Base-by-base conservation (phyloP, 495 filamentous ascomycete species). In the Tuber borchii region DNA sequence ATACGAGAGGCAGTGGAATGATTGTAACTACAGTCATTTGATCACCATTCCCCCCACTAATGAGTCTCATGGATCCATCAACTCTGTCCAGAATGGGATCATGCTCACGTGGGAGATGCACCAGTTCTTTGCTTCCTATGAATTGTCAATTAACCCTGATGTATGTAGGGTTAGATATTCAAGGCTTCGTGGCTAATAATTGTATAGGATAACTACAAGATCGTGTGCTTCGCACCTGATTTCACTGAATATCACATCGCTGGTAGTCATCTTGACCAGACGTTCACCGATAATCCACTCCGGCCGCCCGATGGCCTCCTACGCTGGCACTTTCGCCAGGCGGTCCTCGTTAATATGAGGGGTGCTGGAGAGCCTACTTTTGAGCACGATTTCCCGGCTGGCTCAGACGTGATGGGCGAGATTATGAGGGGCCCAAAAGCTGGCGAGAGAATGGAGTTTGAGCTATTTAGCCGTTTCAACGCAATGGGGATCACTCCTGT, bases 381-480 rank as follows among this genome's bases (percentile, higher is more conserved):
- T 75, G 74, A 71, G 34, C 73, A 81, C 78, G 85, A 85, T 78
- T 85, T 86, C 72, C 84, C 84, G 48, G 79, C 81, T 46, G 82
- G 85, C 39, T 80, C 81, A 70, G 84, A 84, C 80, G 84, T 83
- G 76, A 72, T 85, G 44, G 77, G 76, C 72, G 82, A 84, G 70
- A 84, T 85, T 71, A 76, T 80, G 65, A 73, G 77, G 40, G 83
- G 79, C 69, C 79, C 83, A 69, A 83, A 80, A 75, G 77, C 80
- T 14, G 51, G 22, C 12, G 79, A 84, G 79, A 78, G 84, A 73
- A 79, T 85, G 76, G 82, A 84, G 75, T 82, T 84, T 76, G 84
- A 84, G 78, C 9, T 9, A 26, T 56, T 56, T 22, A 22, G 51
- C n/a, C 26, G 22, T 56, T 22, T 56, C 51, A 26, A 26, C 26